A percentile compares a stretch with the other conserved stretches of the same genome.
phyloP scores from a whole-genome alignment of 2,329 filamentous ascomycete genomes.

The Ophiostoma angusticollis region DNA sequence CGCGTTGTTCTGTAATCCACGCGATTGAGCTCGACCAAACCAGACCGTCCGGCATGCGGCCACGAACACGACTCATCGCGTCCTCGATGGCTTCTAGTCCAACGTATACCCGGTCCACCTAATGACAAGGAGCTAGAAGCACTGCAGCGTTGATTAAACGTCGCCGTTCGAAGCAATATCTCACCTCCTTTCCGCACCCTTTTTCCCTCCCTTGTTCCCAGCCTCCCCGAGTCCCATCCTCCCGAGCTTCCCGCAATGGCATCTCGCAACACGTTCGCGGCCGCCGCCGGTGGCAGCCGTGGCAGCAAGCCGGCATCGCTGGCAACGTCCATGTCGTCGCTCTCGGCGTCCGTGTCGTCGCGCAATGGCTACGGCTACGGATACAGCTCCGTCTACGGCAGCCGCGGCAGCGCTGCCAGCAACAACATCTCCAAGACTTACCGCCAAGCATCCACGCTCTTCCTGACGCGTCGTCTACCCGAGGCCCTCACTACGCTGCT shows the following conservation, averaged over 20 bases:
- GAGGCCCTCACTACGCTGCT: conserved; percentile 79
- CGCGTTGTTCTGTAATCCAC: conserved; percentile 6
- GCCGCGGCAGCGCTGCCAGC: conserved; percentile 5
- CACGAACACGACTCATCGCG: conserved; percentile 3
- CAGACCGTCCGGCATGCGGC: conserved; percentile 1
- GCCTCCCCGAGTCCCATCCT: not conserved
- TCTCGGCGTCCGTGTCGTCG: conserved; percentile 49
- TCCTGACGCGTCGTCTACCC: conserved; percentile 82
- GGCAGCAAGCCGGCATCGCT: conserved; percentile 20
- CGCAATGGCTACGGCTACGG: conserved; percentile 33
- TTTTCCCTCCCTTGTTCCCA: not conserved
- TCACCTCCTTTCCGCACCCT: not conserved
- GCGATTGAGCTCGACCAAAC: not conserved
- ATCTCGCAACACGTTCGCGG: conserved; percentile 29
- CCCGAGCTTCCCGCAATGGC: conserved; percentile 25
- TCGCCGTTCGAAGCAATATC: not conserved
- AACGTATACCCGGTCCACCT: too few relatives aligned
- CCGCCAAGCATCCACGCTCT: conserved; percentile 85
- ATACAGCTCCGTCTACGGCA: too few relatives aligned
- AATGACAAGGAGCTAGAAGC: too few relatives aligned
- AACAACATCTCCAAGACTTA: conserved; percentile 76
- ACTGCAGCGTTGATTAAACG: conserved; percentile 1
- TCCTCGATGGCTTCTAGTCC: conserved; percentile 5
- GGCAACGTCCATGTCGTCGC: conserved; percentile 42
- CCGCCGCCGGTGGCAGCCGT: conserved; percentile 28